Evolutionary conservation across 257 asterid species (phyloP), one percentile per base, ranked within the genome.

Genomic region (Mentha longifolia): DNA sequence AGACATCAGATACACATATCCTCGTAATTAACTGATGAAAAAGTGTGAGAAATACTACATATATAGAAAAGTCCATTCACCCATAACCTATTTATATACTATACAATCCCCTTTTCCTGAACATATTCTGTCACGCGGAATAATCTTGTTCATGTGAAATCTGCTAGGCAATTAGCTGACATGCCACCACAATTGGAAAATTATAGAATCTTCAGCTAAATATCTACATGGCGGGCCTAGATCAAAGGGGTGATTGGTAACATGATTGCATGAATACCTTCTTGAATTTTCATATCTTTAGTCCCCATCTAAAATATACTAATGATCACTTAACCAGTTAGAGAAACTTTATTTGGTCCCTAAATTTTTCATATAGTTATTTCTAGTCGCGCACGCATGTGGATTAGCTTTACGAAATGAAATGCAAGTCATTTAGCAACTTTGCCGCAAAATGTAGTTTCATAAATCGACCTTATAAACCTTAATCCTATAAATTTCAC

Each of bases 401-500:
- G 57, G 20, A 20, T 72, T 7, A 37, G n/a, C n/a, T n/a, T n/a
- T n/a, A n/a, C n/a, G n/a, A n/a, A n/a, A n/a, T n/a, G n/a, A n/a
- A n/a, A n/a, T n/a, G n/a, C n/a, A n/a, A n/a, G n/a, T n/a, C n/a
- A n/a, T n/a, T n/a, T n/a, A n/a, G 62, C 63, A 58, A 64, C 57
- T 50, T 61, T 17, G 13, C 65, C 10, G 9, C n/a, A 63, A 3
- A 41, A 49, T 6, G 6, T 54, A 31, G 30, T 37, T 63, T 60
- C 65, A 22, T 28, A 17, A 60, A 50, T 9, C 50, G 30, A 41
- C 51, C 59, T 65, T 65, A 57, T 64, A 35, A 43, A 61, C 25
- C 68, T 45, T 62, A 41, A 58, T 41, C 76, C 42, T 56, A 59
- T 63, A 60, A 57, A 57, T 61, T 30, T 15, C 51, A 75, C 15